These are phyloP conservation scores for Termitomyces sp. DNA, from an alignment of 768 basidiomycete species.

Conservation along the genomic window DNA sequence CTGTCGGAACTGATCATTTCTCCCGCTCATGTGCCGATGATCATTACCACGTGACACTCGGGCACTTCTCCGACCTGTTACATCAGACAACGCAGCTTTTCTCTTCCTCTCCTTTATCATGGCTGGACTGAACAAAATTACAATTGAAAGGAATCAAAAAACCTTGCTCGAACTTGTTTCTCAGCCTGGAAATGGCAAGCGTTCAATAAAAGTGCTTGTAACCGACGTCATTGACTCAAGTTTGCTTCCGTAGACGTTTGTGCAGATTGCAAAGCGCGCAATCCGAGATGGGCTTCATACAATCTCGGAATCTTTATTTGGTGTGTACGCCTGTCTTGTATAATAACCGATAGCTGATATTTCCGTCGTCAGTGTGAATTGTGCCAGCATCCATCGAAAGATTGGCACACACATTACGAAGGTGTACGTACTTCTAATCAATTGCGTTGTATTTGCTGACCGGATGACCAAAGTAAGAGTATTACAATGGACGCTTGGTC, in stretches of 20 bases:
- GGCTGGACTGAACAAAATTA: constrained; percentile 48
- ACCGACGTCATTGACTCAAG: constrained; percentile 12
- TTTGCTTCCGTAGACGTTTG: constrained; percentile 58
- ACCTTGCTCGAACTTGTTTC: constrained; percentile 61
- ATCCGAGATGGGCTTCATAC: constrained; percentile 86
- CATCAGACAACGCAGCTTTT: not conserved
- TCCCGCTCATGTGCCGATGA: not conserved
- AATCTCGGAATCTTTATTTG: constrained; percentile 90
- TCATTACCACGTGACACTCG: not conserved
- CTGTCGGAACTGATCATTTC: not conserved
- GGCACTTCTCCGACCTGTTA: not conserved
- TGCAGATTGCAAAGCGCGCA: constrained; percentile 86
- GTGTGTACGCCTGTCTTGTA: constrained; percentile 30
- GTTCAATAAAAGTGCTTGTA: not conserved
- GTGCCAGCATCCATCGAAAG: constrained; percentile 91
- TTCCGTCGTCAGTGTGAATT: constrained; percentile 54
- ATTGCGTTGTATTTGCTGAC: not conserved
- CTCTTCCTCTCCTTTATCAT: constrained; percentile 16
- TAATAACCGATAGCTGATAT: not conserved
- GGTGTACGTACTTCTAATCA: constrained; percentile 54
- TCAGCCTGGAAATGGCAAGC: constrained; percentile 78
- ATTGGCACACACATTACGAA: constrained; percentile 92
- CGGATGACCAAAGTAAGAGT: constrained; percentile 63
- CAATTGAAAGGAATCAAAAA: constrained; percentile 61
- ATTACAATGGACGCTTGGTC: constrained; percentile 84